Percentiles rank a stretch among this genome's conserved stretches.
Evolutionary conservation across 2,329 filamentous ascomycete genomes (phyloP).

Genomic region (Penicillium capsulatum): DNA sequence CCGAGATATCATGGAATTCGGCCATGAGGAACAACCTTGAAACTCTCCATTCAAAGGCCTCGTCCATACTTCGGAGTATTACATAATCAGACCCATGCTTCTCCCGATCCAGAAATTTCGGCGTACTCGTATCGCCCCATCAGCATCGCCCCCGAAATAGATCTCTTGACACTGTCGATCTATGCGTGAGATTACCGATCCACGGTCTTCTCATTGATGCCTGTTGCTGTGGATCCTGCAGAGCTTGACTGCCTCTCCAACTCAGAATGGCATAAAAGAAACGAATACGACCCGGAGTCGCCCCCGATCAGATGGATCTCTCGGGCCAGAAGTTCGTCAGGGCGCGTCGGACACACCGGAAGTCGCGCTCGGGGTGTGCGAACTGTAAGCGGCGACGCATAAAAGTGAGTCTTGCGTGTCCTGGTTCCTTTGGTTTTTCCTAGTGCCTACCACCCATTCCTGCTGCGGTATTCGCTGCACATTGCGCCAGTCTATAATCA

Average conservation of each 20-base stretch:
- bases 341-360: constrained; percentile 31
- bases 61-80: no score
- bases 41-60: no score
- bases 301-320: not conserved
- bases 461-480: not conserved
- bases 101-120: constrained; percentile 5
- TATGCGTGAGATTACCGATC: no score
- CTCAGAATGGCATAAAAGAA: constrained; percentile 9
- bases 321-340: constrained; percentile 3
- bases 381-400: constrained; percentile 35
- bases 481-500: not conserved
- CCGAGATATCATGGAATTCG: no score
- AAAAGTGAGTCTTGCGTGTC: constrained; percentile 32
- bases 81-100: no score
- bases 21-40: no score
- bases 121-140: constrained; percentile 11
- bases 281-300: constrained; percentile 11
- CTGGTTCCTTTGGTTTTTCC: not conserved
- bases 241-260: no score
- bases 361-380: constrained; percentile 32
- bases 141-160: not conserved
- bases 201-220: no score
- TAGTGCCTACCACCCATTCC: not conserved
- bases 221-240: no score
- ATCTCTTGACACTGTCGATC: not conserved